These are phyloP conservation scores for Phytophthora pisi DNA, from an alignment of 352 stramenopile species.

Conservation along the genomic window DNA sequence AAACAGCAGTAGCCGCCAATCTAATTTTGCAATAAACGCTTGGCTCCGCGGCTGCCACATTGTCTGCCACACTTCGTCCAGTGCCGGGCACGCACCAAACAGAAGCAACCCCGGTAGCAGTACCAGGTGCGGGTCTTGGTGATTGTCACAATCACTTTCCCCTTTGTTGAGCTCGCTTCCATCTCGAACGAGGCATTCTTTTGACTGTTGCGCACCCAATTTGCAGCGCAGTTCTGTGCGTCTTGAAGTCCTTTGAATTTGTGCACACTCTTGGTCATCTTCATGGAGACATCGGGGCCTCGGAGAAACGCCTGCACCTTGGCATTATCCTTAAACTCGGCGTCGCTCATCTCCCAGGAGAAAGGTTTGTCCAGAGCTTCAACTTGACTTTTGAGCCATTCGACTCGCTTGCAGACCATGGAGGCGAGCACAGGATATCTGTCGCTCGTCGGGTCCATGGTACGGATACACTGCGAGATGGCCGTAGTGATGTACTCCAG, in stretches of 20 bases:
- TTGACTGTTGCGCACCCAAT: neutral
- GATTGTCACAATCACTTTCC: neutral
- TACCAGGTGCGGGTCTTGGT: neutral
- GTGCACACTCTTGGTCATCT: neutral
- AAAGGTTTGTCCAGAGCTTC: neutral
- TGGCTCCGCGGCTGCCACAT: neutral
- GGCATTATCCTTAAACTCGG: neutral
- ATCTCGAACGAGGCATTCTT: constrained; percentile 12
- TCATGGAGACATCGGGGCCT: neutral
- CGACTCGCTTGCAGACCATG: neutral
- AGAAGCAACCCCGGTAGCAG: neutral
- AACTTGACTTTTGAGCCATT: neutral
- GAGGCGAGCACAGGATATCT: neutral
- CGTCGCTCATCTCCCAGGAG: neutral
- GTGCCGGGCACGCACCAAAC: constrained; percentile 1
- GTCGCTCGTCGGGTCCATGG: neutral
- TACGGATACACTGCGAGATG: neutral
- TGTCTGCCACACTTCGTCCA: neutral
- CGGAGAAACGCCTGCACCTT: neutral
- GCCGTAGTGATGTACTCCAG: neutral
- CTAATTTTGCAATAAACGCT: neutral
- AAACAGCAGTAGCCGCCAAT: neutral
- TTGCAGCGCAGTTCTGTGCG: constrained; percentile 7
- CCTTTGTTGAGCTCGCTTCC: neutral
- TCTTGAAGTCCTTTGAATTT: constrained; percentile 7